Base-by-base conservation (phyloP, 306 rosid genomes). In the Rosa multiflora region DNA sequence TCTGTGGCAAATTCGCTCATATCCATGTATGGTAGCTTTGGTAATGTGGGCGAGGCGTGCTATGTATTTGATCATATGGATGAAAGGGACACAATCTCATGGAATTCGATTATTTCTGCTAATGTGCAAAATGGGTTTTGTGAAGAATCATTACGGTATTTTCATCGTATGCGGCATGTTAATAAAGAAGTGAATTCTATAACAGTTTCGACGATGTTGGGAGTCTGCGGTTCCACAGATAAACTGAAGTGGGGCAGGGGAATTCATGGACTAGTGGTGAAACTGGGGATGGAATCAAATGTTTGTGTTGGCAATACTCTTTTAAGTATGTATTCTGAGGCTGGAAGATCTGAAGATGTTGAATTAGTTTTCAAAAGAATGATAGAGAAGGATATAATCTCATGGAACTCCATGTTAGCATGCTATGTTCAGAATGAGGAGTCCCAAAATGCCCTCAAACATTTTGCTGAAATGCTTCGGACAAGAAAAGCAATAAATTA, bases 381-480 rank as follows among this genome's bases (percentile, higher is more conserved):
- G 97, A 83, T 85, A n/a, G 87, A 87, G 72, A 94, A 73, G 86
- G 97, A 92, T 88, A 78, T 88, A 79, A 91, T 92, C 78, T 88
- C 97, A 5, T 94, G 99, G 99, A 94, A 94, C 82, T 91, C 99
- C 82, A 87, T 94, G 93, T 79, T 94, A 86, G 90, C 91, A 70
- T 70, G 91, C 88, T 85, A 85, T 86, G 93, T 86, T 76, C 90
- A 86, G 80, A 89, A 91, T 82, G 93, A 79, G 52, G 87, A 82
- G 64, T 74, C 61, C 73, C 81, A 55, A 43, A 55, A 63, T 59
- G 93, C 94, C 52, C n/a, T 92, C 14, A 78, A 75, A 70, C 79
- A 87, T 83, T 87, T 95, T 47, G 53, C 88, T 74, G 81, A 86
- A 82, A 89, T 95, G 92, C 88, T 87, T 46, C 74, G 59, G 84